Percentiles rank a stretch among this genome's conserved stretches.
phyloP scores from a whole-genome alignment of 306 rosid genomes.

The Rubus parviflorus region DNA sequence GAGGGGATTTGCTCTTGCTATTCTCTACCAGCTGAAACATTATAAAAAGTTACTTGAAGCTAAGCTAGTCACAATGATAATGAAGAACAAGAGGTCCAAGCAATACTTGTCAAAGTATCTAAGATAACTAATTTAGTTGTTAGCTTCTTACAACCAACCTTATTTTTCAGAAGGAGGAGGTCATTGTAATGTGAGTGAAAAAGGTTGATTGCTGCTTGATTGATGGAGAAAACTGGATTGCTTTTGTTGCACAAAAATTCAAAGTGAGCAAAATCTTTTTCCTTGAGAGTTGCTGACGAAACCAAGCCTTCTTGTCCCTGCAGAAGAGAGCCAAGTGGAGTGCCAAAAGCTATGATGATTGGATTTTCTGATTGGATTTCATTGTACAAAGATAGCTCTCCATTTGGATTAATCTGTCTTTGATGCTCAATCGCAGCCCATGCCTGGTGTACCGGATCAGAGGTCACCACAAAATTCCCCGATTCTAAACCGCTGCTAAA shows the following conservation, averaged over 20 bases:
- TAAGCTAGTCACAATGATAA: not conserved
- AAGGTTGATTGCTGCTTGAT: conserved; percentile 30
- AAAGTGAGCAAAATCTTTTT: conserved; percentile 23
- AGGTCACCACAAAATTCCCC: conserved; percentile 32
- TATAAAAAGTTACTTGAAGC: not conserved
- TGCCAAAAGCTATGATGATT: conserved; percentile 40
- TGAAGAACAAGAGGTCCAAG: not conserved
- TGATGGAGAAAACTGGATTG: conserved; percentile 30
- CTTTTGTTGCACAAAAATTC: conserved; percentile 41
- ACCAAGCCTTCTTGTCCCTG: conserved; percentile 14
- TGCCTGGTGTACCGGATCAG: conserved; percentile 30
- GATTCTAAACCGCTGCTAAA: conserved; percentile 52
- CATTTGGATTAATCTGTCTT: not conserved
- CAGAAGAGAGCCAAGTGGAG: conserved; percentile 16
- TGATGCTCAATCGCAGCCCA: conserved; percentile 28
- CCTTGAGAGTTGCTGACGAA: conserved; percentile 25
- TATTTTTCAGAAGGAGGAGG: conserved; percentile 30
- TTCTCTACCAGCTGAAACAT: conserved; percentile 11
- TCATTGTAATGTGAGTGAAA: not conserved
- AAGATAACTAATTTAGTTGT: not conserved
- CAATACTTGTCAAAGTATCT: not conserved
- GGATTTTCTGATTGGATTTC: not conserved
- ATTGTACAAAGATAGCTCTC: not conserved
- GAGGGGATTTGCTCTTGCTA: conserved; percentile 1
- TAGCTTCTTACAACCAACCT: conserved; percentile 27